These are phyloP conservation scores for Circinella minor DNA, from an alignment of 371 early-diverging fungal species.

Conservation along the genomic window DNA sequence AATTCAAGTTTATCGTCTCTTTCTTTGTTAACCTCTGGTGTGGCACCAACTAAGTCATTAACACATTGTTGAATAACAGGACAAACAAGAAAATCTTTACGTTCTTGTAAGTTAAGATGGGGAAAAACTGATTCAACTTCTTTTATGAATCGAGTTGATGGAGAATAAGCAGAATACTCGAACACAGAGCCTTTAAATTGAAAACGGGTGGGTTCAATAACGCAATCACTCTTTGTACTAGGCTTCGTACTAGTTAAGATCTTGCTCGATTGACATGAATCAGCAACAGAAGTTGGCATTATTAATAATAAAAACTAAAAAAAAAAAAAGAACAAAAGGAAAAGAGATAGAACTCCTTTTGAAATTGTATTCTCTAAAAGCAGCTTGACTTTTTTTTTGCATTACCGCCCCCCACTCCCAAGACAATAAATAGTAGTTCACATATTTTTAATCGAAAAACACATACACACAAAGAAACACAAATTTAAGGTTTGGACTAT, in stretches of 20 bases:
- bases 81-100: slow-evolving; percentile 65
- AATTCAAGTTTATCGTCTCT: slow-evolving; percentile 79
- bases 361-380: too few species aligned
- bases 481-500: too few species aligned
- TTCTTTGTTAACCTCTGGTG: slow-evolving; percentile 73
- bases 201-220: slow-evolving; percentile 32
- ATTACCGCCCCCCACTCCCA: too few species aligned
- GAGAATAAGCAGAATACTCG: slow-evolving; percentile 46
- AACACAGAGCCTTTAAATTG: slow-evolving; percentile 35
- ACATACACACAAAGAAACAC: too few species aligned
- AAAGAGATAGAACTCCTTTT: neutral
- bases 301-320: neutral
- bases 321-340: neutral
- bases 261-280: neutral
- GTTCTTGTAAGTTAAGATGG: slow-evolving; percentile 50
- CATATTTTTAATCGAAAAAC: too few species aligned
- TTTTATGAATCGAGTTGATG: slow-evolving; percentile 36
- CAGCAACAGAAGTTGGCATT: neutral
- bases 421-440: too few species aligned
- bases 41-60: slow-evolving; percentile 77
- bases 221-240: slow-evolving; percentile 23
- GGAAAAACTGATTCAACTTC: slow-evolving; percentile 47
- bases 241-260: neutral
- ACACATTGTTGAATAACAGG: slow-evolving; percentile 80
- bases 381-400: too few species aligned